These are phyloP conservation scores for Saccharomycopsis synnaedendra DNA, from an alignment of 805 yeast genomes.

Conservation along the genomic window DNA sequence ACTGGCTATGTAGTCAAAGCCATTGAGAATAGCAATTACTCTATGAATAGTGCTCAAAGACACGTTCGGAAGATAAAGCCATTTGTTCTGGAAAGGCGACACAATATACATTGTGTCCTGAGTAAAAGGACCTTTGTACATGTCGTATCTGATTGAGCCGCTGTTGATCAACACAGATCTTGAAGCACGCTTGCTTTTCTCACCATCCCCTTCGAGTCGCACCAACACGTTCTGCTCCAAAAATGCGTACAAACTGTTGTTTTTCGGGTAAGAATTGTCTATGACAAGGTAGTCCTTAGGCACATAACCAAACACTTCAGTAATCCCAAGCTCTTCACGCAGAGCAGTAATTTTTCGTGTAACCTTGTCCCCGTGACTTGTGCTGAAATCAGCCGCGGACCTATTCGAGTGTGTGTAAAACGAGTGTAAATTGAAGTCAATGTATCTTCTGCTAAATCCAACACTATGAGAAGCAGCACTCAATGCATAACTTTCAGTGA, in stretches of 20 bases:
- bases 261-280: conserved; percentile 51
- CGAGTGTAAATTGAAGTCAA: conserved; percentile 71
- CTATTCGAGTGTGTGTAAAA: conserved; percentile 48
- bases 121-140: conserved; percentile 77
- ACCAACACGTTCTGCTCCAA: conserved; percentile 48
- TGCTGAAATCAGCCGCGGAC: conserved; percentile 31
- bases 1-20: conserved; percentile 32
- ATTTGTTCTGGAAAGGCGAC: conserved; percentile 73
- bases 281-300: conserved; percentile 54
- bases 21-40: conserved; percentile 47
- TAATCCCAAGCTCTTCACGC: conserved; percentile 40
- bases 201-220: conserved; percentile 23
- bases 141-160: conserved; percentile 80
- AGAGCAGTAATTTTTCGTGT: conserved; percentile 32
- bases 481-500: conserved; percentile 1
- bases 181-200: conserved; percentile 20
- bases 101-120: conserved; percentile 70
- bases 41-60: conserved; percentile 46
- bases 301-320: conserved; percentile 53
- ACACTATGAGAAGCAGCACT: neutral
- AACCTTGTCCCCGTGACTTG: conserved; percentile 41
- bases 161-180: conserved; percentile 66
- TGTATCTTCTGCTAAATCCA: conserved; percentile 49
- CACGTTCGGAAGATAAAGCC: conserved; percentile 54
- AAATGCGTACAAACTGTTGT: conserved; percentile 46